Conservation (phyloP, 495 filamentous ascomycete genomes). For the Annulohypoxylon maeteangense region DNA sequence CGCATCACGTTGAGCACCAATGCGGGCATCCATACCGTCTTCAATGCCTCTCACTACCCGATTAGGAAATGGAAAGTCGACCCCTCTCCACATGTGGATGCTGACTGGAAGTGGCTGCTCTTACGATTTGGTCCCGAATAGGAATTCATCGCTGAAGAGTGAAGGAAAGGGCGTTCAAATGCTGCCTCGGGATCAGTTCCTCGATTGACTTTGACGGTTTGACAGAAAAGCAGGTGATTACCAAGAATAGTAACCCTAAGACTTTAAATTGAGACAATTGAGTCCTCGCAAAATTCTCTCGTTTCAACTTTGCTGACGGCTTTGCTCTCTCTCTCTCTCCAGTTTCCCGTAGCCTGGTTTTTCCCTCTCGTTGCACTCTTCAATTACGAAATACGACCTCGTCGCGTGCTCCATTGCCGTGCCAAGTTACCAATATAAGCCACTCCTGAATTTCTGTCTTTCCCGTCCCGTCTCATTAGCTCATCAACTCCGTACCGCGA, state of each 20-base stretch:
- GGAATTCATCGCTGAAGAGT: background rate
- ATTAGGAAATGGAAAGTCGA: conserved; percentile 12
- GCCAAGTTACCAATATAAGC: background rate
- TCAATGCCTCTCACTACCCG: background rate
- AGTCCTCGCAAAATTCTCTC: background rate
- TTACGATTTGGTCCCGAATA: conserved; percentile 7
- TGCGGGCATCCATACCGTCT: background rate
- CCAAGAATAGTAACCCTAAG: background rate
- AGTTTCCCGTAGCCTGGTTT: conserved; percentile 6
- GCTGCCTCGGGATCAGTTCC: conserved; percentile 3
- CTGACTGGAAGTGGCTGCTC: background rate
- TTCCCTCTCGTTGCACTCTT: background rate
- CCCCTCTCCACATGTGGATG: conserved; percentile 7
- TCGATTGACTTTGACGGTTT: background rate
- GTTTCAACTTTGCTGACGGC: background rate
- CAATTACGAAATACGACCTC: background rate
- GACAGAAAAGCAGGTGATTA: background rate
- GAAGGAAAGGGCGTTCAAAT: background rate
- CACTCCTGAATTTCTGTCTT: background rate
- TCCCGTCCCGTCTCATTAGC: background rate
- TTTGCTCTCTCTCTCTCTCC: background rate
- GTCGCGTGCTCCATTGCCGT: background rate
- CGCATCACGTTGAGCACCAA: conserved; percentile 3
- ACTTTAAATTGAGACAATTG: conserved; percentile 1
- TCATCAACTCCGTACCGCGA: background rate